Conservation (phyloP, 805 yeast species). For the Cyberlindnera galapagoensis region DNA sequence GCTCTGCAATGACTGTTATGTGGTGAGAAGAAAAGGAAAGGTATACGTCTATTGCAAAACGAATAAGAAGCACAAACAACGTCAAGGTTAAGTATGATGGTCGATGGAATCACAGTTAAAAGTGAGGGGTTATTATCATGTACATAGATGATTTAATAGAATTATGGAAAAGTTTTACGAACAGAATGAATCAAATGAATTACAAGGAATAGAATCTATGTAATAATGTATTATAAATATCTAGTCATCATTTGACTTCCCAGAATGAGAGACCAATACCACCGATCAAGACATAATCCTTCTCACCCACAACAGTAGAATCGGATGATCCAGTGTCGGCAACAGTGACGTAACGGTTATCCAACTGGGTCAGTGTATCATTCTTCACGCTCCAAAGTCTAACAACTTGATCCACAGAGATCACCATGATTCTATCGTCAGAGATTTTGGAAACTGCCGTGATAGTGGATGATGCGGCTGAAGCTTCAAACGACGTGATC, state of each 20-base stretch:
- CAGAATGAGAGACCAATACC: constrained; percentile 77
- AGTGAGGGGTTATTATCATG: too few species aligned
- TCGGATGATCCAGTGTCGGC: constrained; percentile 86
- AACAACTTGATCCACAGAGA: constrained; percentile 80
- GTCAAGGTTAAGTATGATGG: constrained; percentile 80
- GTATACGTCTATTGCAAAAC: constrained; percentile 91
- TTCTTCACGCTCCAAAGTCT: constrained; percentile 49
- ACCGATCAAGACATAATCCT: constrained; percentile 46
- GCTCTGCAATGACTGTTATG: constrained; percentile 84
- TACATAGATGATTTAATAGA: too few species aligned
- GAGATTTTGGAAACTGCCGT: constrained; percentile 48
- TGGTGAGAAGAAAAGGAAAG: constrained; percentile 89
- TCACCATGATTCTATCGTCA: constrained; percentile 39
- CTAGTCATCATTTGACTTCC: constrained; percentile 19
- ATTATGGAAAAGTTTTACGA: too few species aligned
- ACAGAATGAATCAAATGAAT: too few species aligned
- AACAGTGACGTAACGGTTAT: constrained; percentile 62
- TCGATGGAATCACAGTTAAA: too few species aligned
- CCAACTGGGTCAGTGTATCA: constrained; percentile 24
- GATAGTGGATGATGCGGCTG: constrained; percentile 84
- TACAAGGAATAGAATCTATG: too few species aligned
- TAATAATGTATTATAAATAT: too few species aligned
- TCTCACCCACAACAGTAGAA: constrained; percentile 24
- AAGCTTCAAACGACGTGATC: constrained; percentile 30
- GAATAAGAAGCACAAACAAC: constrained; percentile 90